phyloP scores from a whole-genome alignment of 441 rosid species.

The Gossypium davidsonii region DNA sequence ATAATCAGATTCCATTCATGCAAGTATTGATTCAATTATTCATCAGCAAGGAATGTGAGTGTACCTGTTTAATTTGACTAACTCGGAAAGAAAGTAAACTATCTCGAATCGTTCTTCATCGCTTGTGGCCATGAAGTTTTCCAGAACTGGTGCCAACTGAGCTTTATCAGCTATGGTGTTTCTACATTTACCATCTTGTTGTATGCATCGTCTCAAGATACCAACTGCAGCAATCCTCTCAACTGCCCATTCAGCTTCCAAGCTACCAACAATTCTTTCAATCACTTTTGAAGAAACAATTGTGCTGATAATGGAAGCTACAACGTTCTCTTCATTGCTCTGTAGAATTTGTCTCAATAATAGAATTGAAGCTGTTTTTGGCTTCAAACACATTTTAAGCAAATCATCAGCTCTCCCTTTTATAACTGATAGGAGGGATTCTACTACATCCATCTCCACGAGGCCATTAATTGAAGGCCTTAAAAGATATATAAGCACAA shows the following conservation, averaged over 20 bases:
- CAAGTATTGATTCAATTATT: not conserved
- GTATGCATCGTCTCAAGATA: slow-evolving; percentile 49
- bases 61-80: slow-evolving; percentile 57
- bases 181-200: slow-evolving; percentile 57
- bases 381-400: slow-evolving; percentile 44
- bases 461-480: slow-evolving; percentile 37
- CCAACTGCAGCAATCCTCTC: slow-evolving; percentile 59
- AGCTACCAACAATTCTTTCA: slow-evolving; percentile 38
- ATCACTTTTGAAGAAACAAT: slow-evolving; percentile 36
- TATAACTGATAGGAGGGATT: slow-evolving; percentile 38
- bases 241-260: slow-evolving; percentile 42
- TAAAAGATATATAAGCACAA: slow-evolving; percentile 46
- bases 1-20: not conserved
- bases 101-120: slow-evolving; percentile 47
- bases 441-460: slow-evolving; percentile 47
- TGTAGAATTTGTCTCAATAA: slow-evolving; percentile 42
- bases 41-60: not conserved
- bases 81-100: slow-evolving; percentile 48
- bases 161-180: slow-evolving; percentile 53
- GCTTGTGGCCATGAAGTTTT: slow-evolving; percentile 36
- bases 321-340: slow-evolving; percentile 31
- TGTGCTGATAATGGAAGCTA: slow-evolving; percentile 31
- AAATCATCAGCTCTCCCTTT: slow-evolving; percentile 34
- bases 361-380: slow-evolving; percentile 46
- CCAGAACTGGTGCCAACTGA: slow-evolving; percentile 46